Evolutionary conservation across 352 stramenopile species (phyloP).

Genomic region (Globisporangium cederbergense): DNA sequence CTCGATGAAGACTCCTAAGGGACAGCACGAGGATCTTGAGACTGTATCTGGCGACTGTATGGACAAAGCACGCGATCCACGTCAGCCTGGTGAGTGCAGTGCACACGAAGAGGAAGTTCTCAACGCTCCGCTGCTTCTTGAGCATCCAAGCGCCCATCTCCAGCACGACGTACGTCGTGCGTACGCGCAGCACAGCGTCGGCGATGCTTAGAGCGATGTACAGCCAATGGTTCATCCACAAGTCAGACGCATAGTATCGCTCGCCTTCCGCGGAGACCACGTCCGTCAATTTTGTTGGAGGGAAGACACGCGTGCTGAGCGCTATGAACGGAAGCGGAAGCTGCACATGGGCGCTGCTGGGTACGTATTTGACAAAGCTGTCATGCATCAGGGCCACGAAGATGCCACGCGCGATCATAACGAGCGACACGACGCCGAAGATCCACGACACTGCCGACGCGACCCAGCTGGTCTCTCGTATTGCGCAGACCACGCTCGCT

Average conservation of each 20-base stretch:
- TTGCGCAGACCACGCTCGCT: constrained; percentile 35
- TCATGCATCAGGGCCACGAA: constrained; percentile 31
- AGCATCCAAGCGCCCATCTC: constrained; percentile 54
- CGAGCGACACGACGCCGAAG: constrained; percentile 42
- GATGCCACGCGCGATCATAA: constrained; percentile 39
- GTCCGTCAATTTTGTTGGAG: constrained; percentile 20
- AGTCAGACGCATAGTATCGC: constrained; percentile 45
- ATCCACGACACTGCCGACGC: constrained; percentile 26
- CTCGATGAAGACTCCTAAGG: constrained; percentile 18
- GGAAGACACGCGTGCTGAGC: constrained; percentile 30
- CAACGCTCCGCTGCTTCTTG: constrained; percentile 32
- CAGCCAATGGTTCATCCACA: constrained; percentile 74
- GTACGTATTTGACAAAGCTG: constrained; percentile 37
- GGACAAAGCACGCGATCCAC: constrained; percentile 49
- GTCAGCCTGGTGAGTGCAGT: constrained; percentile 40
- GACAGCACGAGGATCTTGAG: constrained; percentile 30
- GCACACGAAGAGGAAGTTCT: constrained; percentile 53
- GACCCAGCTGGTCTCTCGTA: constrained; percentile 40
- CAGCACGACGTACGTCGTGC: constrained; percentile 40
- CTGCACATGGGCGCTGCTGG: constrained; percentile 23
- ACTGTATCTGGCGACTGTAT: constrained; percentile 25
- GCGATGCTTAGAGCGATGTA: constrained; percentile 56
- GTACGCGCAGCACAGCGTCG: constrained; percentile 37
- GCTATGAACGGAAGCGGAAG: constrained; percentile 5
- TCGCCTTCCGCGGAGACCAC: constrained; percentile 42